Evolutionary conservation across 2,329 filamentous ascomycete species (phyloP), one percentile per base, ranked within the genome.

Genomic region (Beauveria varroae): DNA sequence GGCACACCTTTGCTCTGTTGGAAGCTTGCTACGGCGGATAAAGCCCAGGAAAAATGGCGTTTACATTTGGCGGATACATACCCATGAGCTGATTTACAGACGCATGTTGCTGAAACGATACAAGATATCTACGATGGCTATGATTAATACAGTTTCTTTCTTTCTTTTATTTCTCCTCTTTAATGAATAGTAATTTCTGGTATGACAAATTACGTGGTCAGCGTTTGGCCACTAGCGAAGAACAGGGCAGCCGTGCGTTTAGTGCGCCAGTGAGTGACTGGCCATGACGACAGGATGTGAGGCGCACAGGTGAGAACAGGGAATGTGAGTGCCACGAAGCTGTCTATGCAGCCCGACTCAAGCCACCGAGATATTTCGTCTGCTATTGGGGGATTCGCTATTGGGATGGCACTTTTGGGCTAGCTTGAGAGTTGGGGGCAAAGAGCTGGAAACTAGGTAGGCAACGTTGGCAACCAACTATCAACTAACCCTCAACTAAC

Each of bases 1-100:
- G 14, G 14, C 30, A 50, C 5, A 3, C 22, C 37, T 26, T 26
- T 57, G 16, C 44, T n/a, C 5, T 7, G 28, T 40, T 50, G 24
- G 44, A 34, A 41, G 26, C 5, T 28, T 57, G 44, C 20, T 41
- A 4, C 5, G 30, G 30, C 30, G n/a, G n/a, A 52, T n/a, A 34
- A 37, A 37, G 26, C 37, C 37, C n/a, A 22, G 37, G 47, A 43
- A 52, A 28, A 37, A 24, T 9, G 57, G 57, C 57, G 57, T 52
- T 59, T 26, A 24, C 4, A 51, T 46, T 52, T 44, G 57, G 46
- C 56, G 47, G 57, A 59, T 43, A 59, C 57, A 59, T 59, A 59
- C 57, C 57, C 47, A 44, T 14, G 47, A 44, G 57, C 52, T 52
- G 24, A 44, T 52, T 30, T 52, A 22, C 34, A 59, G 37, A 59